phyloP scores from a whole-genome alignment of 139 green algal species.

The Micractinium conductrix region DNA sequence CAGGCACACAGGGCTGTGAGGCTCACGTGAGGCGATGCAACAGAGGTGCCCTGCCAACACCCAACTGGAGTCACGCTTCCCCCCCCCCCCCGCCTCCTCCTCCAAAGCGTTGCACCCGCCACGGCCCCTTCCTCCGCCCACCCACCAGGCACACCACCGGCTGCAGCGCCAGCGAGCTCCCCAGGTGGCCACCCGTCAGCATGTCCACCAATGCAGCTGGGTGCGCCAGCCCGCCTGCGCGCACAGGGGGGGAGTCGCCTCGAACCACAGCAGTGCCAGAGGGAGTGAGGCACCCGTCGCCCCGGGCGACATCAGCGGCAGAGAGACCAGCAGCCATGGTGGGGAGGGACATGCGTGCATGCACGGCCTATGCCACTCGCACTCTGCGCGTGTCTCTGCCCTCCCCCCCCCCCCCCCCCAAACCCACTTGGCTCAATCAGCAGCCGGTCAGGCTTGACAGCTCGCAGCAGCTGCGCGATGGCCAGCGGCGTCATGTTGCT shows the following conservation, averaged over 20 bases:
- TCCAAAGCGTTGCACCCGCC: neutral
- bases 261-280: no score
- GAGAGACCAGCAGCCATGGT: no score
- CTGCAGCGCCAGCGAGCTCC: constrained; percentile 43
- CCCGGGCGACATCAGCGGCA: no score
- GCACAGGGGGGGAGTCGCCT: neutral
- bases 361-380: no score
- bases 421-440: constrained; percentile 47
- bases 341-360: no score
- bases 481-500: constrained; percentile 58
- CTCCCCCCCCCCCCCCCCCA: no score
- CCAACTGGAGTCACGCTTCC: neutral
- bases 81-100: neutral
- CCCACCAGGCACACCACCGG: constrained; percentile 67
- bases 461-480: constrained; percentile 72
- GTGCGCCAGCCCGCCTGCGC: constrained; percentile 61
- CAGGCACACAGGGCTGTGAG: no score
- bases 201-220: constrained; percentile 67
- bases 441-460: constrained; percentile 63
- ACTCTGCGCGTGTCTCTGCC: no score
- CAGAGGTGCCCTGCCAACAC: no score
- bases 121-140: no score
- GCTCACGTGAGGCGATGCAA: no score
- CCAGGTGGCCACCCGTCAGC: constrained; percentile 58
- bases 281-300: no score